Percentiles rank a stretch among this genome's conserved stretches.
Evolutionary conservation across 2,329 filamentous ascomycete species (phyloP).

Genomic region (Davidsoniella australis): DNA sequence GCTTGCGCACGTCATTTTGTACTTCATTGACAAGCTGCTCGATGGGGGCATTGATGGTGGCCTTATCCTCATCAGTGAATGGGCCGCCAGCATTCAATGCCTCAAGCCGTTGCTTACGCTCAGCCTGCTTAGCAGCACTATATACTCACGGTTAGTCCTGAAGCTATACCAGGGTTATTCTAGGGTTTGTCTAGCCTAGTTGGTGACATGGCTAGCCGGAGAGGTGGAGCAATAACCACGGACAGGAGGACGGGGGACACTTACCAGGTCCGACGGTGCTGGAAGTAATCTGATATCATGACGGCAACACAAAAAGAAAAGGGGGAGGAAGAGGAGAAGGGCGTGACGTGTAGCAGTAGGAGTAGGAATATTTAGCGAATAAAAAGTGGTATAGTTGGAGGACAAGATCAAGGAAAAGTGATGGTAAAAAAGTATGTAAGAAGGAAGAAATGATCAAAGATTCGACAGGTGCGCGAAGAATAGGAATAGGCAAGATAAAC

Average conservation of each 20-base stretch:
- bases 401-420: background rate
- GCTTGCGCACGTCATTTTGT: constrained; percentile 46
- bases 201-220: background rate
- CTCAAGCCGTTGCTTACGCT: constrained; percentile 53
- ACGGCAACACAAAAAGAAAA: background rate
- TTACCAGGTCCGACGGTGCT: constrained; percentile 19
- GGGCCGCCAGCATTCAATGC: constrained; percentile 42
- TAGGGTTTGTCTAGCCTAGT: background rate
- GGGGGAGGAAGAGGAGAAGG: background rate
- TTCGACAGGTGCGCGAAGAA: background rate
- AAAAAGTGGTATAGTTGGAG: background rate
- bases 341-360: background rate
- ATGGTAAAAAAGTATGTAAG: background rate
- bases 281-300: constrained; percentile 11
- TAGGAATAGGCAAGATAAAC: background rate
- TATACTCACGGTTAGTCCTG: background rate
- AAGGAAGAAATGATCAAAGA: background rate
- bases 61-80: constrained; percentile 46
- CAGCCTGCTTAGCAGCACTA: constrained; percentile 49
- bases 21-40: constrained; percentile 63
- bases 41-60: constrained; percentile 57
- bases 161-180: background rate
- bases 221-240: too few relatives aligned
- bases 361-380: background rate
- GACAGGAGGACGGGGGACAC: constrained; percentile 15